phyloP scores from a whole-genome alignment of 108 stramenopile genomes.

The Fragilaria crotonensis region DNA sequence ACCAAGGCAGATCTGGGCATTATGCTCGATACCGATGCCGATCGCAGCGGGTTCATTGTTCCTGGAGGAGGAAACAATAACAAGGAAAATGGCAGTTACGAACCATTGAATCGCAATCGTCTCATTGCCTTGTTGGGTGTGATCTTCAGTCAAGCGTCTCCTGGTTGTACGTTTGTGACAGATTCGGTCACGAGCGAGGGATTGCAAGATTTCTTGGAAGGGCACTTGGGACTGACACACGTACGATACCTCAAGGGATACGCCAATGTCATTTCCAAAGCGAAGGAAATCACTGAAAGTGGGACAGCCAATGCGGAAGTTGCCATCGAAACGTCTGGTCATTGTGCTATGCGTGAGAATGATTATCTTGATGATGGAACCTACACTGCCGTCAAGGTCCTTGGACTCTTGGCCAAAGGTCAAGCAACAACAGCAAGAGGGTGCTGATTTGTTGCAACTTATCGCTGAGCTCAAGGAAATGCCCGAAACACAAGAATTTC shows the following conservation, averaged over 20 bases:
- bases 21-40: conserved; percentile 84
- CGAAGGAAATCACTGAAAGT: conserved; percentile 52
- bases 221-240: conserved; percentile 48
- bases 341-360: conserved; percentile 73
- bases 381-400: conserved; percentile 75
- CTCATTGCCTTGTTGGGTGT: conserved; percentile 73
- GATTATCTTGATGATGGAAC: conserved; percentile 83
- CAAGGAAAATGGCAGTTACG: conserved; percentile 42
- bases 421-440: background rate
- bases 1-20: conserved; percentile 72
- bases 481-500: conserved; percentile 54
- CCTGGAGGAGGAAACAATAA: conserved; percentile 32
- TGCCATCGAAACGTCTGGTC: conserved; percentile 85
- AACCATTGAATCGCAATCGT: conserved; percentile 72
- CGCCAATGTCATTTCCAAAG: conserved; percentile 79
- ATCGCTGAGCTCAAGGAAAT: conserved; percentile 58
- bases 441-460: conserved; percentile 45
- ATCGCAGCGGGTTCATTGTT: conserved; percentile 74
- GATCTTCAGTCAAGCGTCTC: conserved; percentile 42
- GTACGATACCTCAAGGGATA: conserved; percentile 75
- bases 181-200: conserved; percentile 75
- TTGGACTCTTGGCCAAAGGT: conserved; percentile 36
- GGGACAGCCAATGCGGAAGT: conserved; percentile 56
- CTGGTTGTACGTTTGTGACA: conserved; percentile 71
- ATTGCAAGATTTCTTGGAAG: conserved; percentile 47